Evolutionary conservation across 2,329 filamentous ascomycete species (phyloP).

Genomic region (Aureobasidium sp.): DNA sequence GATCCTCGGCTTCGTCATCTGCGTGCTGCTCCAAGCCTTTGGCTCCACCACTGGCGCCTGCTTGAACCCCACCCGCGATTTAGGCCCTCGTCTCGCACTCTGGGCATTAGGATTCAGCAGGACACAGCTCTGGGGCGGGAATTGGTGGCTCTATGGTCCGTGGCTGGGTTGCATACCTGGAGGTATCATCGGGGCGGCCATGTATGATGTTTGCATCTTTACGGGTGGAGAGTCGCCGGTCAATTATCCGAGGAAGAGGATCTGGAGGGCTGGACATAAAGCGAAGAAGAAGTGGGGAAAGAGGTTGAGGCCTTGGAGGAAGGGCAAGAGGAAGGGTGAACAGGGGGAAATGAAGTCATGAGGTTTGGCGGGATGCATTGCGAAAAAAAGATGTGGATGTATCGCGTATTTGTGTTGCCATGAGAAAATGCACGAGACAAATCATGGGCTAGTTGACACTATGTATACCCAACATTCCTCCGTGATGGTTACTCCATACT

Average conservation of each 20-base stretch:
- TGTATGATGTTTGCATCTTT: constrained; percentile 48
- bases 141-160: constrained; percentile 44
- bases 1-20: constrained; percentile 41
- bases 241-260: constrained; percentile 39
- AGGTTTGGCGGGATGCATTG: too few species aligned
- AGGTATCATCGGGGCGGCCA: constrained; percentile 36
- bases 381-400: too few species aligned
- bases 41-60: constrained; percentile 43
- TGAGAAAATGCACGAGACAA: too few species aligned
- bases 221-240: constrained; percentile 44
- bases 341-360: too few species aligned
- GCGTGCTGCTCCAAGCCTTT: constrained; percentile 35
- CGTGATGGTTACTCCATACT: too few species aligned
- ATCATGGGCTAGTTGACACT: too few species aligned
- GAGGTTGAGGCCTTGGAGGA: background rate
- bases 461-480: too few species aligned
- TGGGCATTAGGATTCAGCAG: constrained; percentile 39
- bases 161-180: constrained; percentile 38
- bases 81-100: constrained; percentile 43
- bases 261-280: constrained; percentile 16
- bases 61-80: constrained; percentile 45
- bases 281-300: constrained; percentile 15
- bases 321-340: background rate
- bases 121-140: constrained; percentile 30
- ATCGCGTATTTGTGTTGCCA: too few species aligned